Base-by-base conservation (phyloP, 2,329 filamentous ascomycete species). In the Colletotrichum nymphaeae region DNA sequence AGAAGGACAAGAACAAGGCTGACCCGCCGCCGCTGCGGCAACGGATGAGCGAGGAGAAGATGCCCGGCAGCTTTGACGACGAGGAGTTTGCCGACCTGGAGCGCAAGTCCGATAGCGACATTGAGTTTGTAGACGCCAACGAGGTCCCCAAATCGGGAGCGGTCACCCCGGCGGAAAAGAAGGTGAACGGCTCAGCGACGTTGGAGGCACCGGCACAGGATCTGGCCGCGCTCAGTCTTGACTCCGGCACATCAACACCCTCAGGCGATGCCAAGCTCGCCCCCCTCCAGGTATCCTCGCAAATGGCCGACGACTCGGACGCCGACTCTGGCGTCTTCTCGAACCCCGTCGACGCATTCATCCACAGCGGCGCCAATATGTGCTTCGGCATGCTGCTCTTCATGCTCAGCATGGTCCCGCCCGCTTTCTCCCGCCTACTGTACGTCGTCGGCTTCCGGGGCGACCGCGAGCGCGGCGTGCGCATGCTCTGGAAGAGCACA, bases 391-490 rank as follows among this genome's bases (percentile, higher is more conserved):
- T 97, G 37, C 85, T 98, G 1, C 88, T 97, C 16, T 87, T 98
- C 1, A 87, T 98, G 67, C 92, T 98, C n/a, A 97, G 95, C 14
- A 93, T 98, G 85, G 92, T 98, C 0, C 97, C 97, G 0, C 97
- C 97, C 0, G 91, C 95, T 0, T 98, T 98, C 81, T 93, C 91
- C n/a, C 93, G 91, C 69, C 89, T 99, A 1, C 87, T 98, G 4
- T 94, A 93, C 72, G 93, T 98, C 55, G 93, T 98, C 35, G 97
- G 97, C 1, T 98, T 98, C 84, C 92, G 91, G 74, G 97, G 97
- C 37, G 95, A 98, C 80, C 92, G 95, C 56, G 91, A 94, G 74
- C 89, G 93, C 52, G 97, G 95, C 11, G 88, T 98, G 37, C 87
- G 89, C 52, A 93, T 98, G 90, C 90, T 99, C 5, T 99, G 97